phyloP scores from a whole-genome alignment of 108 stramenopile species.

The Tribonema minus region DNA sequence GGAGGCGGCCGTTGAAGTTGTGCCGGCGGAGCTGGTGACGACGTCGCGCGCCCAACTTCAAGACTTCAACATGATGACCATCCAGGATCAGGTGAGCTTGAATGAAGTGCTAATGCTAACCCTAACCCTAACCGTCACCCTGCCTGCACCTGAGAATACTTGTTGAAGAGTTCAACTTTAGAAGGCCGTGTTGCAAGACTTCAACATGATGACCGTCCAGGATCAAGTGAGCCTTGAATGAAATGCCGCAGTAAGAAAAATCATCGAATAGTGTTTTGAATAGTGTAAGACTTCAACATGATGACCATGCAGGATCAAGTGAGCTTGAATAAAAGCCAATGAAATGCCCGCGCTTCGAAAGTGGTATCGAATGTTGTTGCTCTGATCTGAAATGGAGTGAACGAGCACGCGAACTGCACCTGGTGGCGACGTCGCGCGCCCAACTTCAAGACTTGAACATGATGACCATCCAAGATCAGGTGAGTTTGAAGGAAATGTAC shows the following conservation, averaged over 20 bases:
- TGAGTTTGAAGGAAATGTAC: neutral
- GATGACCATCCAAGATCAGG: constrained; percentile 17
- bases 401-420: too few relatives aligned
- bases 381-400: too few relatives aligned
- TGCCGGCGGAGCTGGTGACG: neutral
- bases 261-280: too few relatives aligned
- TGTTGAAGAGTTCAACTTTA: too few relatives aligned
- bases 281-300: constrained; percentile 23
- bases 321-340: too few relatives aligned
- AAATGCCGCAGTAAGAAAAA: too few relatives aligned
- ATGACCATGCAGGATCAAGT: constrained; percentile 1
- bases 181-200: constrained; percentile 14
- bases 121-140: too few relatives aligned
- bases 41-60: constrained; percentile 9
- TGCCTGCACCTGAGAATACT: too few relatives aligned
- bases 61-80: constrained; percentile 26
- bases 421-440: constrained; percentile 10
- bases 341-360: too few relatives aligned
- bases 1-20: constrained; percentile 40
- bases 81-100: constrained; percentile 20
- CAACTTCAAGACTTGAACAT: constrained; percentile 25
- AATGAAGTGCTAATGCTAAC: too few relatives aligned
- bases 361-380: too few relatives aligned
- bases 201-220: constrained; percentile 18
- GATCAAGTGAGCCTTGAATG: neutral